Base-by-base conservation (phyloP, 2,329 filamentous ascomycete genomes). In the Chrysoporthe austroafricana region DNA sequence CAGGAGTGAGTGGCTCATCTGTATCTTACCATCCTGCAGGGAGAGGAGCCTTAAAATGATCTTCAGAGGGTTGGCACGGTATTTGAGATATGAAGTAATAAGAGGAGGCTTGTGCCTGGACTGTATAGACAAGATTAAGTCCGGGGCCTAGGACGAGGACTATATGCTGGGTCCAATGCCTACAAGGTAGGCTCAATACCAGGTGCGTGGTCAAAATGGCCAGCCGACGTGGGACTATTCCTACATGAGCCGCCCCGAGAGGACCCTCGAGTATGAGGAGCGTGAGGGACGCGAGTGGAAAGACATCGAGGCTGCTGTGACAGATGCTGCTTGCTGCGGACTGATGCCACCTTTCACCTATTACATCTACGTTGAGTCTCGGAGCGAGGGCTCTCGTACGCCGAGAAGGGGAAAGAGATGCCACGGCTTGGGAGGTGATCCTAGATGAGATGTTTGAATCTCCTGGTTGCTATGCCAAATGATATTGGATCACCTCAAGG, bases 221-320 rank as follows among this genome's bases (percentile, higher is more conserved):
- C 56, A 64, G 26, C 46, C 48, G 13, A 64, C 52, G 1, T 65
- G 57, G 39, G 46, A 57, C 8, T 66, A 26, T 13, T 56, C 44
- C 2, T 65, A 26, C 4, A 21, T 64, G 4, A 50, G 64, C 9
- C 58, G 56, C 8, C 26, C 56, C 0, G 32, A 56, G 26, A 11
- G 32, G 3, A 60, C 60, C 62, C 16, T 36, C 36, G 0, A 39
- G 5, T 60, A 36, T 52, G 13, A 56, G 16, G 52, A 14, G 26
- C 13, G 32, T 9, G 36, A 39, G 36, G 36, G 6, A 9, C 6
- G 36, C 6, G 36, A 9, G 5, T 39, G 4, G 36, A 9, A 39
- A 9, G 36, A 26, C 50, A 32, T 2, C 32, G 21, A 32, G 50
- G 32, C 7, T 11, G 50, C 13, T 54, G 50, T 21, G 26, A 9